phyloP scores from a whole-genome alignment of 1,284 basidiomycete species.

The Pisolithus thermaeus region DNA sequence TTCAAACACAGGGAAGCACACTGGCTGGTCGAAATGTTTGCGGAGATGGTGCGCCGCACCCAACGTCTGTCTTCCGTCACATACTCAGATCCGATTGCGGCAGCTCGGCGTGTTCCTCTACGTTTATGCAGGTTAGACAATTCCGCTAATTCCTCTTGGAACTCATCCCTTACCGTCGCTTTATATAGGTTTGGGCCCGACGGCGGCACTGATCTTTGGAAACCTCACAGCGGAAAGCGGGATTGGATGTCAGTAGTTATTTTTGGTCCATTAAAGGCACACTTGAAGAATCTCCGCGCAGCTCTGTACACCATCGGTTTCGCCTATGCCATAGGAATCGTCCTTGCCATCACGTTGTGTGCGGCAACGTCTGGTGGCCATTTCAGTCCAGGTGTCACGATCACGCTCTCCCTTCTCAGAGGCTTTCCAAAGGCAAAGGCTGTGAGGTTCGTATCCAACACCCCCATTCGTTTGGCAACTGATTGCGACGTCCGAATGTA shows the following conservation, averaged over 20 bases:
- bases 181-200: conserved; percentile 50
- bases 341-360: conserved; percentile 52
- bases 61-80: not conserved
- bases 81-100: conserved; percentile 18
- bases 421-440: conserved; percentile 54
- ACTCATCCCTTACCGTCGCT: not conserved
- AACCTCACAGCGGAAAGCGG: conserved; percentile 36
- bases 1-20: conserved; percentile 44
- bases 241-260: conserved; percentile 43
- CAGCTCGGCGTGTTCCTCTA: conserved; percentile 43
- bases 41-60: conserved; percentile 46
- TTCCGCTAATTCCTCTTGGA: not conserved
- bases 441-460: conserved; percentile 34
- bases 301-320: conserved; percentile 58
- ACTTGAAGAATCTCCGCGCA: conserved; percentile 18
- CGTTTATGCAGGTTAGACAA: conserved; percentile 46
- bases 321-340: conserved; percentile 58
- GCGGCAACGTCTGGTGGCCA: conserved; percentile 57
- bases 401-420: conserved; percentile 47
- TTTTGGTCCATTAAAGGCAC: not conserved
- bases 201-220: conserved; percentile 50
- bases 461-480: not conserved
- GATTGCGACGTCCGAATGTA: conserved; percentile 16
- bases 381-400: conserved; percentile 58
- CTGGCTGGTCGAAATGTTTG: conserved; percentile 52